Evolutionary conservation across 129 eudicot genomes (phyloP).

Genomic region (Ambrosia trifida): DNA sequence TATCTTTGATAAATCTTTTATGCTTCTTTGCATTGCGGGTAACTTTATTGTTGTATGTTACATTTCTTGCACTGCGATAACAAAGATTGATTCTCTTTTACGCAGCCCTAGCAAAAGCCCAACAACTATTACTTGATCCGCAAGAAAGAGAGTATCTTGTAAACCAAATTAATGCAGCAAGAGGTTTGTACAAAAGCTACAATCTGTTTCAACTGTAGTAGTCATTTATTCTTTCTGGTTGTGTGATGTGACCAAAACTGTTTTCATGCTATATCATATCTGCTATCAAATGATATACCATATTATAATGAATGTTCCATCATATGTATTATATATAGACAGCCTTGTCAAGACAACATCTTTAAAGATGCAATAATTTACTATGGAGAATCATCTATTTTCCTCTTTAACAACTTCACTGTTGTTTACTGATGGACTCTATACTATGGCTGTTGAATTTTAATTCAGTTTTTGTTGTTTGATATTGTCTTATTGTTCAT

Average conservation of each 20-base stretch:
- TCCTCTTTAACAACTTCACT: neutral
- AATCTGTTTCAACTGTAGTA: slow-evolving; percentile 16
- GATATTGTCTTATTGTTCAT: neutral
- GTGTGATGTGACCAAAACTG: slow-evolving; percentile 5
- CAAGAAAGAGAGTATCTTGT: slow-evolving; percentile 92
- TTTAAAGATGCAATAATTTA: neutral
- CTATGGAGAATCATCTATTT: neutral
- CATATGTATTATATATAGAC: neutral
- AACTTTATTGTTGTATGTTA: slow-evolving; percentile 19
- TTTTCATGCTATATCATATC: slow-evolving; percentile 18
- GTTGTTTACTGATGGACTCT: neutral
- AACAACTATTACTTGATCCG: slow-evolving; percentile 83
- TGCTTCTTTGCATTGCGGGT: slow-evolving; percentile 5
- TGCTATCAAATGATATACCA: neutral
- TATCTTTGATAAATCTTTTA: slow-evolving; percentile 10
- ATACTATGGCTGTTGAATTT: neutral
- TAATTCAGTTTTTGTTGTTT: neutral
- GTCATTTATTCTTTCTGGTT: slow-evolving; percentile 15
- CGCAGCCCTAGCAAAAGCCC: slow-evolving; percentile 98
- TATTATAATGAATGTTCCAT: slow-evolving; percentile 4
- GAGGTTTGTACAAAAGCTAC: slow-evolving; percentile 51
- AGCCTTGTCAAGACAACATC: neutral
- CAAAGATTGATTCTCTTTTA: slow-evolving; percentile 7
- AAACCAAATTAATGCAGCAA: slow-evolving; percentile 84
- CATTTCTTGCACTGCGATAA: slow-evolving; percentile 15